Conservation (phyloP, 1,284 basidiomycete genomes). For the Moesziomyces parantarcticus region DNA sequence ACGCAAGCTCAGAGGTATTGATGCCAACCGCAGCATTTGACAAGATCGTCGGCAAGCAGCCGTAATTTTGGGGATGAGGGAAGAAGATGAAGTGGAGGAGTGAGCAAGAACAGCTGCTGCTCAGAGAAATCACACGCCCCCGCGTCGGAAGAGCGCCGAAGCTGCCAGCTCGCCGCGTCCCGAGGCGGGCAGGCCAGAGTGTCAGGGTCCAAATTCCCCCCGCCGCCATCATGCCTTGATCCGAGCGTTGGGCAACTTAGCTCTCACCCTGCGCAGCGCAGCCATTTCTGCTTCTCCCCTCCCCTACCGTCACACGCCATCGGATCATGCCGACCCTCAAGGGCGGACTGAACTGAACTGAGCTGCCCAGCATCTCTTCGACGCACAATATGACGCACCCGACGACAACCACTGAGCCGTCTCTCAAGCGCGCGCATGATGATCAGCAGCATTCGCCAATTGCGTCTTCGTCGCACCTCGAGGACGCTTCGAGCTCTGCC, state of each 20-base stretch:
- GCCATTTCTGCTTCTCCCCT: neutral
- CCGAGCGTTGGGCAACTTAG: neutral
- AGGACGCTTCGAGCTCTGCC: neutral
- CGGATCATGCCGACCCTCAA: too few relatives aligned
- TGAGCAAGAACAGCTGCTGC: neutral
- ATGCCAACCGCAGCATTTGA: slow-evolving; percentile 18
- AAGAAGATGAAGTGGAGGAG: slow-evolving; percentile 1
- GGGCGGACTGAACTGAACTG: too few relatives aligned
- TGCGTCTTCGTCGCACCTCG: slow-evolving; percentile 1
- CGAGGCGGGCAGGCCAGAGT: neutral
- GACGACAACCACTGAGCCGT: neutral
- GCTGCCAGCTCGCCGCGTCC: neutral
- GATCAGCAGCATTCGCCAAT: neutral
- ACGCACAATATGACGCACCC: neutral
- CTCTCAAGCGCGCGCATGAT: slow-evolving; percentile 11
- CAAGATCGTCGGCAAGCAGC: neutral
- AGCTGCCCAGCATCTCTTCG: neutral
- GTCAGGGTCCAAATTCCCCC: slow-evolving; percentile 5
- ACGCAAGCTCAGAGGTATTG: slow-evolving; percentile 7
- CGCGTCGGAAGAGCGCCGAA: slow-evolving; percentile 5
- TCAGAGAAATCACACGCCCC: neutral
- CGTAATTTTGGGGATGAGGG: neutral
- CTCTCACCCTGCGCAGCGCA: neutral
- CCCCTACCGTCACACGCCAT: neutral
- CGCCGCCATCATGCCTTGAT: neutral